Evolutionary conservation across 768 basidiomycete genomes (phyloP), one percentile per base, ranked within the genome.

Genomic region (Russula earlei): DNA sequence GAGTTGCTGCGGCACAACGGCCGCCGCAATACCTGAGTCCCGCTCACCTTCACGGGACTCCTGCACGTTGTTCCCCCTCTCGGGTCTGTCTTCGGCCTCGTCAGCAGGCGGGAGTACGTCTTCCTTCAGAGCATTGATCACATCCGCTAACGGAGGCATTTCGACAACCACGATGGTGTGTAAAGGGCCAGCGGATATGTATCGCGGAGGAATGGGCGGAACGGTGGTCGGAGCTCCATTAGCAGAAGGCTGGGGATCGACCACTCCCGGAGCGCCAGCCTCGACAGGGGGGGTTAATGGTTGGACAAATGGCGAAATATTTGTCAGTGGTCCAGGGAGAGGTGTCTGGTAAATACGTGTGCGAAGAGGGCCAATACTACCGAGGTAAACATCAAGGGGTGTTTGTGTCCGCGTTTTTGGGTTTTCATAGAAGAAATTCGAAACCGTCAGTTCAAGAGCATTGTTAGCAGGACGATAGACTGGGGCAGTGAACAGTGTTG

Each of bases 381-480:
- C 92, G 8, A 96, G 79, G 71, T 92, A 95, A 19, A 95, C 83
- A 62, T 91, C 85, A 41, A 95, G 76, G 1, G 92, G 82, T n/a
- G 77, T 77, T 53, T 83, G 83, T 29, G 73, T 69, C 49, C 75
- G 73, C 9, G 81, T 80, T 65, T 80, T 80, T 24, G 82, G 82
- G 62, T 91, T 79, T 50, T 84, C 78, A 64, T 86, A 90, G 68
- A 88, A 91, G 72, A 92, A 93, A 68, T 92, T 87, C 51, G 90
- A 87, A 12, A 93, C 84, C 0, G 86, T 86, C 58, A 96, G 69
- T 64, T 93, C 88, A 56, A 96, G 75, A 0, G 82, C 82, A 69
- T 92, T 85, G 58, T 78, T 79, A 38, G 77, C 70, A 22, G 81
- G 81, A 34, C 84, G 80, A 67, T 89, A 90, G 42, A 76, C 73